Base-by-base conservation (phyloP, 1,284 basidiomycete genomes). In the Irpex rosettiformis region DNA sequence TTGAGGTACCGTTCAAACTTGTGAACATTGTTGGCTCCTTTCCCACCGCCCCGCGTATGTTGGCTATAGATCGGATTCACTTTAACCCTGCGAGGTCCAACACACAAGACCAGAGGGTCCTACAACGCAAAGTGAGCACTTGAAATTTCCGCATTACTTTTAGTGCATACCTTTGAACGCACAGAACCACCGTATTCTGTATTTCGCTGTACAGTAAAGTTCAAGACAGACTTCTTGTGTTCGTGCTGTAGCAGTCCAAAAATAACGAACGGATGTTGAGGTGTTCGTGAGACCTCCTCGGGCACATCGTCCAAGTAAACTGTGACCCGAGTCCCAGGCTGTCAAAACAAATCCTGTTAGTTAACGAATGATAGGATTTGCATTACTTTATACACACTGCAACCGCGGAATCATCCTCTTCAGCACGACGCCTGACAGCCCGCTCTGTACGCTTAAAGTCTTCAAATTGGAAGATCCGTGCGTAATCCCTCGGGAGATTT, bases 391-490 rank as follows among this genome's bases (percentile, higher is more conserved):
- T 21, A 69, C 79, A 62, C 64, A 94, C 93, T 79, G 88, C 83
- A 7, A 94, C 81, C 1, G 82, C 76, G 25, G 74, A 74, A 2
- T 66, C 73, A 30, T 91, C 86, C 49, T 82, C 77, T 48, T 86
- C 83, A 3, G 84, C 86, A 57, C 84, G 80, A 52, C 83, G 77
- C 61, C 81, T 84, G 25, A 98, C 88, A 33, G 83, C 81, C 48
- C 91, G 82, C 65, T 93, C 89, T 2, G 94, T 98, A 24, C 89
- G 84, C 69, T 86, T 89, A 75, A 91, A 98, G 69, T 96, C 93
- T 73, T 98, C 95, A 69, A 99, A 98, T 73, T 96, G 93, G 77
- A 98, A 99, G 65, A 98, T 96, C 47, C 91, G 82, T 0, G 90
- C 94, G 69, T 99, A 99, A 69, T 99, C 96, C 56, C 88, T 74